Conservation (phyloP, 2,329 filamentous ascomycete genomes). For the Penicillium verrucosum region DNA sequence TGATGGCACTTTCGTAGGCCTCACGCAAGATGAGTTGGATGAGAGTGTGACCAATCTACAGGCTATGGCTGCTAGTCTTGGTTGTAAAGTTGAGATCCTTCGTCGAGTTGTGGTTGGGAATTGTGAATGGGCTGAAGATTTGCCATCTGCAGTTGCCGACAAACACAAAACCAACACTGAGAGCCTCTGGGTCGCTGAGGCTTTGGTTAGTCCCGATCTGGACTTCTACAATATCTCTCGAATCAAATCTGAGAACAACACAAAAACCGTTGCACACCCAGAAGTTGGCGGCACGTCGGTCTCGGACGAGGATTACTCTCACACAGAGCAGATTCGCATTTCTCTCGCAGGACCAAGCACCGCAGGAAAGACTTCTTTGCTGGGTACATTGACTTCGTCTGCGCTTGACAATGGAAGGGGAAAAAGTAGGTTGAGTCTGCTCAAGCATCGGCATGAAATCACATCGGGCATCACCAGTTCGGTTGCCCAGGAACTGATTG, state of each 20-base stretch:
- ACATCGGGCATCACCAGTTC: slow-evolving; percentile 90
- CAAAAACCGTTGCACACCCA: neutral
- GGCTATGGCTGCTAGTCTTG: slow-evolving; percentile 88
- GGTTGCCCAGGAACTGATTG: slow-evolving; percentile 87
- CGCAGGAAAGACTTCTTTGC: slow-evolving; percentile 85
- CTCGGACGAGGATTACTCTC: slow-evolving; percentile 41
- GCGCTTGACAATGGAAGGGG: slow-evolving; percentile 88
- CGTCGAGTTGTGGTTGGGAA: slow-evolving; percentile 81
- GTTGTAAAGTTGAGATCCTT: slow-evolving; percentile 77
- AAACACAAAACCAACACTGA: slow-evolving; percentile 38
- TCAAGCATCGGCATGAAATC: slow-evolving; percentile 93
- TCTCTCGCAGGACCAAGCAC: slow-evolving; percentile 86
- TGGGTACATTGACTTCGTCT: slow-evolving; percentile 85
- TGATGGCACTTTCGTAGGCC: slow-evolving; percentile 83
- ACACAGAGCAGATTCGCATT: slow-evolving; percentile 73
- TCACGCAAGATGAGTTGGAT: slow-evolving; percentile 86
- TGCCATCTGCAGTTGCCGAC: slow-evolving; percentile 18
- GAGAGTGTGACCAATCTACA: slow-evolving; percentile 82
- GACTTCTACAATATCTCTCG: slow-evolving; percentile 39
- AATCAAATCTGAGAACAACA: slow-evolving; percentile 1
- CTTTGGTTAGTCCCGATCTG: slow-evolving; percentile 73
- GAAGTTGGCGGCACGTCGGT: neutral
- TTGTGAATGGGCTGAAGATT: slow-evolving; percentile 58
- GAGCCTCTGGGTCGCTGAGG: slow-evolving; percentile 83
- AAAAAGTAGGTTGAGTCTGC: slow-evolving; percentile 78